These are phyloP conservation scores for Saccharomycopsis sp. DNA, from an alignment of 805 yeast genomes.

Conservation along the genomic window DNA sequence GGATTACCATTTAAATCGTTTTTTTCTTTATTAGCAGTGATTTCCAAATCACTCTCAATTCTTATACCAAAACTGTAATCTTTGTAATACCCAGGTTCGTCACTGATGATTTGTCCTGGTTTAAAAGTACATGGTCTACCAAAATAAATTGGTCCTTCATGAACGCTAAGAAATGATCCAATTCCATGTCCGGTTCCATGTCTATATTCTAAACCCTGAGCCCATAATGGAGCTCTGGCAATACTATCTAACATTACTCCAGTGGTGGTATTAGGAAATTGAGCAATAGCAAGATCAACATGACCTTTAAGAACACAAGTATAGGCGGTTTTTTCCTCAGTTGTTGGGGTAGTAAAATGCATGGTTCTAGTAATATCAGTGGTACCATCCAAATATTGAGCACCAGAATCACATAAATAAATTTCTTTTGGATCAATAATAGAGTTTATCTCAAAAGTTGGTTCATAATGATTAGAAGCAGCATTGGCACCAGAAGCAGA, in stretches of 20 bases:
- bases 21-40: slow-evolving; percentile 36
- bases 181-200: slow-evolving; percentile 63
- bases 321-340: slow-evolving; percentile 38
- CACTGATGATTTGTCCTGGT: slow-evolving; percentile 45
- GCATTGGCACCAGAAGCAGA: slow-evolving; percentile 71
- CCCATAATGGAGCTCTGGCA: slow-evolving; percentile 52
- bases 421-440: slow-evolving; percentile 42
- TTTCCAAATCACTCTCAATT: slow-evolving; percentile 31
- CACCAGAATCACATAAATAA: slow-evolving; percentile 49
- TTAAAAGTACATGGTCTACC: slow-evolving; percentile 34
- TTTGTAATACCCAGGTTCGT: slow-evolving; percentile 56
- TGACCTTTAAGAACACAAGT: slow-evolving; percentile 52
- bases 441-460: slow-evolving; percentile 29
- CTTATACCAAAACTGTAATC: slow-evolving; percentile 52
- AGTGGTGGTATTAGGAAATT: slow-evolving; percentile 45
- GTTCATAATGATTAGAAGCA: slow-evolving; percentile 68
- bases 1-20: slow-evolving; percentile 25
- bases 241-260: slow-evolving; percentile 45
- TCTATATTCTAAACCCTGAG: slow-evolving; percentile 43
- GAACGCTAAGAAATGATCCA: slow-evolving; percentile 51
- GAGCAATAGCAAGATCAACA: slow-evolving; percentile 36
- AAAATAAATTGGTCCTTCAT: slow-evolving; percentile 48
- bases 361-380: slow-evolving; percentile 56
- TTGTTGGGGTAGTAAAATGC: slow-evolving; percentile 39
- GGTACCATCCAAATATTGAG: slow-evolving; percentile 54